Base-by-base conservation (phyloP, 1,284 basidiomycete genomes). In the Moesziomyces globuligerus region DNA sequence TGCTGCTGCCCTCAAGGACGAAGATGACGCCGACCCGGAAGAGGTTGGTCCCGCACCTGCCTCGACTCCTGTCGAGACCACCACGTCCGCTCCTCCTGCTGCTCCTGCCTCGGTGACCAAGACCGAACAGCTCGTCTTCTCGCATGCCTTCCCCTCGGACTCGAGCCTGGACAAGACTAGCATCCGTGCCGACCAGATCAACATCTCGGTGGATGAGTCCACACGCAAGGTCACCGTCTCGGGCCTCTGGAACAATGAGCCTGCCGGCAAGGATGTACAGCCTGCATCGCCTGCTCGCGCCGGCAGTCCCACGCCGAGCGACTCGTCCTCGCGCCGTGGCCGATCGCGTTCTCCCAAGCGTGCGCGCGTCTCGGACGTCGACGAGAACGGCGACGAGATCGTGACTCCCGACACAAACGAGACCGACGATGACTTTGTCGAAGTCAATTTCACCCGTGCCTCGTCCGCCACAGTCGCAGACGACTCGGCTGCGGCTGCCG, bases 341-440 rank as follows among this genome's bases (percentile, higher is more conserved):
- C 55, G 64, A 37, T 66, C 61, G n/a, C 64, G 59, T 41, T 72
- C 69, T 21, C 64, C 69, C 48, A 72, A 72, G 52, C 64, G 69
- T 18, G 69, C 69, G 6, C 58, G 69, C 13, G 69, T 72, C 28
- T 68, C 64, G 7, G 69, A 72, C 32, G 69, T 72, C 6, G 69
- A 72, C 45, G 69, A 67, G 48, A 72, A 72, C 56, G 69, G 69
- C 40, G 48, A 72, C 36, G 69, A 72, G 55, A 72, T 72, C 18
- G 55, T 60, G n/a, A 34, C 24, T 0, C 61, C 61, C 13, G 67
- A 65, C 2, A 20, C 49, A 18, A 46, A 62, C 37, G 38, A 46
- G 6, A 44, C 47, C 37, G 59, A 69, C 24, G 59, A 69, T n/a
- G 66, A 64, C 55, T 64, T 69, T 56, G 66, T 69, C 37, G 59